Conservation (phyloP, 805 yeast species). For the Grigorovia transvaalensis region DNA sequence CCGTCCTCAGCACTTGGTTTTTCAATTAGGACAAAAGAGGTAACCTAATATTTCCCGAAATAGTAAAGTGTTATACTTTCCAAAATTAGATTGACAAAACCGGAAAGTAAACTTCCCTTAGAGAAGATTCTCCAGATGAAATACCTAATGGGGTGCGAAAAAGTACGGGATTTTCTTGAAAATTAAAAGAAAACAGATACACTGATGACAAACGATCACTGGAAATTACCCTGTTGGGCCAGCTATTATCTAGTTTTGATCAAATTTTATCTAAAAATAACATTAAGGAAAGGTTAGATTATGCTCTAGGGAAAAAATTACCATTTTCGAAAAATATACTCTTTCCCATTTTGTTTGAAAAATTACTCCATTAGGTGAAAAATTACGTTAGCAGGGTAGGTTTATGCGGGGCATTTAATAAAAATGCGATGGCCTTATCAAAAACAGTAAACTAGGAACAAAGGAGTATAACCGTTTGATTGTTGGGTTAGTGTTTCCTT, state of each 20-base stretch:
- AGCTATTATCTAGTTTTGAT: not conserved
- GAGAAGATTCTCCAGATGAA: not conserved
- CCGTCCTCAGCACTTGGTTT: not conserved
- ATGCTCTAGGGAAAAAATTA: not conserved
- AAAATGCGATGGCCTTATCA: too few relatives aligned
- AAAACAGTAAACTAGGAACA: too few relatives aligned
- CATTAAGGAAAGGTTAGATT: not conserved
- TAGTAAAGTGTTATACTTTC: not conserved
- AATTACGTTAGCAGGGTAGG: not conserved
- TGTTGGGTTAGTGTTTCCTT: too few relatives aligned
- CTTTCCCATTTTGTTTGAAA: not conserved
- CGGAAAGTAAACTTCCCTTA: not conserved
- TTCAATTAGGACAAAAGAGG: not conserved
- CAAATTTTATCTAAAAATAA: too few relatives aligned
- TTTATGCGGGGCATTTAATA: too few relatives aligned
- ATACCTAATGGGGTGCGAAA: not conserved
- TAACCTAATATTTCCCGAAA: not conserved
- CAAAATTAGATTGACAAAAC: not conserved
- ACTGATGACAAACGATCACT: not conserved
- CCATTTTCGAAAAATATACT: not conserved
- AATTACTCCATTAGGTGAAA: not conserved
- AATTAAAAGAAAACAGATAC: not conserved
- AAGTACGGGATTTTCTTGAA: not conserved
- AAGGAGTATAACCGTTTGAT: too few relatives aligned
- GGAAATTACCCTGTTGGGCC: not conserved